phyloP scores from a whole-genome alignment of 441 rosid genomes.

The Aleurites moluccanus region DNA sequence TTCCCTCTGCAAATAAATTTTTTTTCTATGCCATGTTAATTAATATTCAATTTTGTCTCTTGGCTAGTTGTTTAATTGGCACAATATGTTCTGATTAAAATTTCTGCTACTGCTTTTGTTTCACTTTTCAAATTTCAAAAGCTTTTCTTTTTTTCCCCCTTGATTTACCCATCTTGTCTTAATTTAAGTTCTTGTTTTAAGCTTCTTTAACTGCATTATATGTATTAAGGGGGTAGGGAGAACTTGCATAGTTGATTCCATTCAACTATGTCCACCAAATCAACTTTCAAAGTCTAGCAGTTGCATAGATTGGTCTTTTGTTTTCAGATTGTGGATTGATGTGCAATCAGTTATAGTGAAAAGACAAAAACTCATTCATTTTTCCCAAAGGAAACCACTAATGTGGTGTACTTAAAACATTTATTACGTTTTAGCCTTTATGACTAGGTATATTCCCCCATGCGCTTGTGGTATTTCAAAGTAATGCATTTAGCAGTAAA shows the following conservation, averaged over 20 bases:
- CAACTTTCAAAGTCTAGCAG: background rate
- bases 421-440: background rate
- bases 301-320: background rate
- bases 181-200: background rate
- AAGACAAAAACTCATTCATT: background rate
- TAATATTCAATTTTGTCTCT: too few species aligned
- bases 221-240: background rate
- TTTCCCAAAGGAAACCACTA: background rate
- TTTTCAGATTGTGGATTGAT: background rate
- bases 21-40: background rate
- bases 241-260: background rate
- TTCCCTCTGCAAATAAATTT: background rate
- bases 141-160: background rate
- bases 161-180: background rate
- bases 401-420: background rate
- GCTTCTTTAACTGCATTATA: background rate
- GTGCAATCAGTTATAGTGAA: background rate
- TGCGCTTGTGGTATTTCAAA: background rate
- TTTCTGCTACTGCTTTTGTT: background rate
- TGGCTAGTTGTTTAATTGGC: background rate
- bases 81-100: too few species aligned
- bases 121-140: background rate
- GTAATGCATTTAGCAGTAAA: background rate
- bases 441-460: background rate
- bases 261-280: background rate